Evolutionary conservation across 2,329 filamentous ascomycete genomes (phyloP).

Genomic region (Amauroascus niger): DNA sequence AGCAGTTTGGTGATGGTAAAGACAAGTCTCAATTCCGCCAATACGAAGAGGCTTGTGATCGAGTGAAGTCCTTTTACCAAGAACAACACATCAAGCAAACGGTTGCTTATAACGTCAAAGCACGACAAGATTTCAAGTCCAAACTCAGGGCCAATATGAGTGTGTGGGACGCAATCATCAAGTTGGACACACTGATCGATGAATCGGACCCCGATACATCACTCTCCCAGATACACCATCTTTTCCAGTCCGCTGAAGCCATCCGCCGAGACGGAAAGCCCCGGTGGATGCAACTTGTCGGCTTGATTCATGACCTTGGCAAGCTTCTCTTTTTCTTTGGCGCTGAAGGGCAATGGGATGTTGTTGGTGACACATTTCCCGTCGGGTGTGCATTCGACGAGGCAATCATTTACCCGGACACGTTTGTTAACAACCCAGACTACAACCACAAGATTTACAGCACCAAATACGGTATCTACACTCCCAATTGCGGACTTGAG

Average conservation of each 20-base stretch:
- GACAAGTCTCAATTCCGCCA: slow-evolving; percentile 52
- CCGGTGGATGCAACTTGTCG: slow-evolving; percentile 29
- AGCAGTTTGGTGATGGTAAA: slow-evolving; percentile 5
- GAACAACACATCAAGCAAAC: slow-evolving; percentile 49
- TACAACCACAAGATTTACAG: slow-evolving; percentile 59
- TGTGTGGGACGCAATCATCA: slow-evolving; percentile 87
- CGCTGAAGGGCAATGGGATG: slow-evolving; percentile 85
- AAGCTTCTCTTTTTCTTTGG: slow-evolving; percentile 39
- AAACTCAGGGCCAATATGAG: slow-evolving; percentile 66
- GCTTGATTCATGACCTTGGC: slow-evolving; percentile 31
- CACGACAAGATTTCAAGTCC: slow-evolving; percentile 61
- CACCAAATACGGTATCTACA: slow-evolving; percentile 71
- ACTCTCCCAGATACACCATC: slow-evolving; percentile 79
- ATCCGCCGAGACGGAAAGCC: slow-evolving; percentile 60
- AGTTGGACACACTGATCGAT: slow-evolving; percentile 82
- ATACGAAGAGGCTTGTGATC: slow-evolving; percentile 66
- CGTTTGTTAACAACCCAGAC: slow-evolving; percentile 70
- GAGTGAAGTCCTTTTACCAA: slow-evolving; percentile 69
- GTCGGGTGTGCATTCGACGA: slow-evolving; percentile 47
- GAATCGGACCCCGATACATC: slow-evolving; percentile 84
- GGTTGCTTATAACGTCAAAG: slow-evolving; percentile 65
- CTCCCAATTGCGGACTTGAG: slow-evolving; percentile 67
- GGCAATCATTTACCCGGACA: slow-evolving; percentile 65
- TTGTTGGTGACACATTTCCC: slow-evolving; percentile 57
- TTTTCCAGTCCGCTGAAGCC: slow-evolving; percentile 83